Evolutionary conservation across 371 early-diverging fungal genomes (phyloP).

Genomic region (Mortierella sp.): DNA sequence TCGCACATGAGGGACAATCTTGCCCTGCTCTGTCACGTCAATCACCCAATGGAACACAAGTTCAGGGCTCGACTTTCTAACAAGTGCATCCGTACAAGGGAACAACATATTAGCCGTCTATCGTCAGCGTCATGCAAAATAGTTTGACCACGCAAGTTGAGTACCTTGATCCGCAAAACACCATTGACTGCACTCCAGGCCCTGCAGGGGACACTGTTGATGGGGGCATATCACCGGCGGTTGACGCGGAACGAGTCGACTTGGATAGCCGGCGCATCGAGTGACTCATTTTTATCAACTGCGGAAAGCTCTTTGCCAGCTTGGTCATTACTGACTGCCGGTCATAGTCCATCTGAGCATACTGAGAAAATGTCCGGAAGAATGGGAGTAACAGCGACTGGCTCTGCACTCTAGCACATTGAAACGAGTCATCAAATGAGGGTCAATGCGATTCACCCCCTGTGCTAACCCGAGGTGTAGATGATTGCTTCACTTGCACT

Average conservation of each 20-base stretch:
- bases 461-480: too few species aligned
- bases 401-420: constrained; percentile 11
- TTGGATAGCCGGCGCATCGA: constrained; percentile 6
- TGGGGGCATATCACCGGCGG: neutral
- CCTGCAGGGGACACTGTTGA: constrained; percentile 15
- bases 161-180: constrained; percentile 28
- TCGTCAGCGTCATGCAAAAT: neutral
- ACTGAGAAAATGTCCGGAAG: constrained; percentile 28
- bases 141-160: neutral
- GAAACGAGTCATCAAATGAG: neutral
- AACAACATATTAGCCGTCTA: neutral
- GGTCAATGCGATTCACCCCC: too few species aligned
- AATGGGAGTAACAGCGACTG: constrained; percentile 32
- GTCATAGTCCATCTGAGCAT: constrained; percentile 48
- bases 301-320: constrained; percentile 28
- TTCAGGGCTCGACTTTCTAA: constrained; percentile 31
- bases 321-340: constrained; percentile 21
- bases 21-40: constrained; percentile 27
- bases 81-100: neutral
- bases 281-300: constrained; percentile 26
- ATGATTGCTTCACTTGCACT: neutral
- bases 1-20: constrained; percentile 25
- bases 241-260: neutral
- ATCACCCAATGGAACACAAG: constrained; percentile 48
- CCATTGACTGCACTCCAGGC: constrained; percentile 36